Conservation (phyloP, 1,284 basidiomycete species). For the Trametes polyzona region DNA sequence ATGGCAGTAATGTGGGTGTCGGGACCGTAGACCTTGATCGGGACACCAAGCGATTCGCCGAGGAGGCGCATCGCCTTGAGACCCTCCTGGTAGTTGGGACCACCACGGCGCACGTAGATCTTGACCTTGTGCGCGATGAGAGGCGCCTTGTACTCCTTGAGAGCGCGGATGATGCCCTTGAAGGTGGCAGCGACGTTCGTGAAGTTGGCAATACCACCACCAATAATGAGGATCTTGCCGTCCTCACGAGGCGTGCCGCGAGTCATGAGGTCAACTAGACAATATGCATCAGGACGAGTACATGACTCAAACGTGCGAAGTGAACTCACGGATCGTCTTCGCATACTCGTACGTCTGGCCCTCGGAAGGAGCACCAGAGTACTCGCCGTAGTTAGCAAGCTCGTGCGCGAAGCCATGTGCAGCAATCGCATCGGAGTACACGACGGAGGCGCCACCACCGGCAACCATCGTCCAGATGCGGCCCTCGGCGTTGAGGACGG, state of each 20-base stretch:
- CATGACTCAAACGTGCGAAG: not conserved
- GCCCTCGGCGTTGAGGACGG: slow-evolving; percentile 93
- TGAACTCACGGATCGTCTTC: slow-evolving; percentile 87
- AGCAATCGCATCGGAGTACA: slow-evolving; percentile 95
- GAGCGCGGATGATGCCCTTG: slow-evolving; percentile 98
- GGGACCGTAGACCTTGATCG: slow-evolving; percentile 96
- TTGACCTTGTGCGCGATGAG: slow-evolving; percentile 86
- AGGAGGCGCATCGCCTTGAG: slow-evolving; percentile 98
- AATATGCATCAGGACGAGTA: slow-evolving; percentile 1
- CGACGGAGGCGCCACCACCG: slow-evolving; percentile 82
- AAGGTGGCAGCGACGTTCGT: slow-evolving; percentile 99
- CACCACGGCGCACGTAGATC: slow-evolving; percentile 97
- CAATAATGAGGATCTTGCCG: slow-evolving; percentile 99
- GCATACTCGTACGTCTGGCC: slow-evolving; percentile 99
- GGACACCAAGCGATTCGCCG: slow-evolving; percentile 96
- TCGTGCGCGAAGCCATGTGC: slow-evolving; percentile 97
- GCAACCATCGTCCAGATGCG: slow-evolving; percentile 99
- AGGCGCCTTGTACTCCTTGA: slow-evolving; percentile 91
- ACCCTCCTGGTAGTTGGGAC: slow-evolving; percentile 99
- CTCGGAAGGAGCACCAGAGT: slow-evolving; percentile 98
- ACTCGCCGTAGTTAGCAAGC: slow-evolving; percentile 99
- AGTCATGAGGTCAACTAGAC: slow-evolving; percentile 90
- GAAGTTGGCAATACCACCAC: slow-evolving; percentile 99
- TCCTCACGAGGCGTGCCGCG: slow-evolving; percentile 83
- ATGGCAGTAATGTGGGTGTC: slow-evolving; percentile 99